Evolutionary conservation across 2,329 filamentous ascomycete genomes (phyloP).

Genomic region (Tympanopsis confertula): DNA sequence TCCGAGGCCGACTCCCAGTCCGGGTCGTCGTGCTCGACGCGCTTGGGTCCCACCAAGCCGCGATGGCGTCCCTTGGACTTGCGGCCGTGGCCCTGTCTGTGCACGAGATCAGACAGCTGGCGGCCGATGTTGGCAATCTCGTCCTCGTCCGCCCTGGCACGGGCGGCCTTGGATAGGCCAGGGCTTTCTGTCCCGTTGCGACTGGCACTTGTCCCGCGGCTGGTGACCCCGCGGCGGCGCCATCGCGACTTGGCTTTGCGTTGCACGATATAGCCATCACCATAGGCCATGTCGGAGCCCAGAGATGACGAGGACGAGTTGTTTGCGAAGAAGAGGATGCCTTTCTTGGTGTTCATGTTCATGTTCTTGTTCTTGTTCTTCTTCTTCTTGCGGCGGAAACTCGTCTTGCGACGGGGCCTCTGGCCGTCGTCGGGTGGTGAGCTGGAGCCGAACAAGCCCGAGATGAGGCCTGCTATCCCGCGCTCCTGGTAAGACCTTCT

Average conservation of each 20-base stretch:
- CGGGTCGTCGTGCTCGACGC: conserved; percentile 24
- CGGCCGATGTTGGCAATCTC: conserved; percentile 45
- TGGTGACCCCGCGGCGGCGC: conserved; percentile 7
- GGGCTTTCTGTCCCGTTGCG: no score
- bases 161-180: conserved; percentile 4
- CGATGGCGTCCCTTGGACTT: neutral
- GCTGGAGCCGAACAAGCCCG: conserved; percentile 12
- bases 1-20: conserved; percentile 48
- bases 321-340: conserved; percentile 42
- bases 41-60: neutral
- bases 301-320: conserved; percentile 59
- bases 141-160: conserved; percentile 34
- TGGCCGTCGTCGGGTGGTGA: conserved; percentile 42
- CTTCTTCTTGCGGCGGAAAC: conserved; percentile 2
- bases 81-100: neutral
- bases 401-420: conserved; percentile 16
- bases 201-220: conserved; percentile 6
- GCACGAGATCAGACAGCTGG: conserved; percentile 37
- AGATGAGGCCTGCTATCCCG: neutral
- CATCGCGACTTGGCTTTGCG: conserved; percentile 8
- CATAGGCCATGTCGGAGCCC: conserved; percentile 59
- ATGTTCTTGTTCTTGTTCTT: conserved; percentile 20
- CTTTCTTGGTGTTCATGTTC: conserved; percentile 30
- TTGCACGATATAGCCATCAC: conserved; percentile 41
- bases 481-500: no score